Conservation (phyloP, 257 asterid species). For the Knoxia roxburghii region DNA sequence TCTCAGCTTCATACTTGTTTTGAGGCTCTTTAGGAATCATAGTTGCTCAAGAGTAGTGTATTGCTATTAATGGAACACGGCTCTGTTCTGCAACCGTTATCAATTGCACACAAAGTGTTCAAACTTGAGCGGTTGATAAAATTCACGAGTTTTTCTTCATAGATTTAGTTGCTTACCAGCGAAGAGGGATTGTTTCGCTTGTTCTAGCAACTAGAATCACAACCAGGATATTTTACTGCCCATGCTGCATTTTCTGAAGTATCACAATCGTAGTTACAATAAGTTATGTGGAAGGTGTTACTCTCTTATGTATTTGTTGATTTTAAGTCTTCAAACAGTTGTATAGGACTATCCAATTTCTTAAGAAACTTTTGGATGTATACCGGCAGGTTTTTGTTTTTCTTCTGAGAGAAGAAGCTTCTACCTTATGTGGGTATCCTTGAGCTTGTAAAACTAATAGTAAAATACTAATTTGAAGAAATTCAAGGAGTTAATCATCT, state of each 20-base stretch:
- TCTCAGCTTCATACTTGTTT: not conserved
- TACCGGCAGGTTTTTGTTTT: too few species aligned
- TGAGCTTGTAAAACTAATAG: not conserved
- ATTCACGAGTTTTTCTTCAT: not conserved
- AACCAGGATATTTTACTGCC: not conserved
- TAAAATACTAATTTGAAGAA: not conserved
- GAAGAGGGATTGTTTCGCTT: slow-evolving; percentile 1
- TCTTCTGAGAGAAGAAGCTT: not conserved
- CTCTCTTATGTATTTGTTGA: not conserved
- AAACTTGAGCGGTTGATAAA: not conserved
- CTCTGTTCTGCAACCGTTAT: not conserved
- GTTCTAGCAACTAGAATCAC: not conserved
- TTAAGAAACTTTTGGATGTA: not conserved
- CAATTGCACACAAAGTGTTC: not conserved
- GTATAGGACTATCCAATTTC: not conserved
- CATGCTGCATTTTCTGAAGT: not conserved
- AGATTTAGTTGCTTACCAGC: not conserved
- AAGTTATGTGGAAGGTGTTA: not conserved
- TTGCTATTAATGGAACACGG: not conserved
- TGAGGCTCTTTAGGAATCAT: too few species aligned
- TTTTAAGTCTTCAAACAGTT: not conserved
- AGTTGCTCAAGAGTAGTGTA: not conserved
- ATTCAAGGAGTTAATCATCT: not conserved
- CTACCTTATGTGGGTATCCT: not conserved
- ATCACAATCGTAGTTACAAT: not conserved